Base-by-base conservation (phyloP, 805 yeast species). In the Metschnikowia arizonensis region DNA sequence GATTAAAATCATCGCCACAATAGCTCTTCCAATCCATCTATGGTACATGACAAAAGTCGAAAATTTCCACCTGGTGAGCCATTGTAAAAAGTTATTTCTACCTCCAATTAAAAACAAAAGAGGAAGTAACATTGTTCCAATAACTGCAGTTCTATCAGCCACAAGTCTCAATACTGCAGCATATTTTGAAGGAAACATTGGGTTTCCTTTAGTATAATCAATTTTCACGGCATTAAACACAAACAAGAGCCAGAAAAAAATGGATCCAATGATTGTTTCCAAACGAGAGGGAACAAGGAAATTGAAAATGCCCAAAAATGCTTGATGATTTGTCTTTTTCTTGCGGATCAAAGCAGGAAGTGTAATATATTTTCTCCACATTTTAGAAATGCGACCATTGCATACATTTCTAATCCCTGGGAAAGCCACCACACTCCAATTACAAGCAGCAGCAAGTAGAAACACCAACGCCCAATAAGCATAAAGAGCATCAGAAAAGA, bases 321-420 rank as follows among this genome's bases (percentile, higher is more conserved):
- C 50, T 25, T 56, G 54, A 33, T 60, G 63, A 25, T 56, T 51
- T 18, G 69, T 62, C 44, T 63, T 68, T 15, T 56, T 49, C 37
- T 47, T 57, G 1, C 60, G 61, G 19, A 47, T 46, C 4, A 68
- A 55, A 0, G 79, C 73, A 11, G 80, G 78, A 8, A 70, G 51
- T 0, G 69, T 59, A 7, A 74, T 38, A 31, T 62, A 55, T 14
- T 63, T 61, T 48, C 78, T 60, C 46, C 71, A 52, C 48, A 59
- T 46, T 46, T 68, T 73, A 4, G 68, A 50, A 2, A 62, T 9
- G 3, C 62, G 59, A 45, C 60, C 66, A 6, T 54, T 50, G 43
- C 42, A 50, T 6, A 12, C 7, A 9, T 25, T 33, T 24, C 56
- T 36, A 28, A 46, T 23, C 7, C 44, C 32, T 1, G 58, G 58